A percentile compares a stretch with the other conserved stretches of the same genome.
These are phyloP conservation scores for Carpinus fangiana DNA, from an alignment of 306 rosid genomes.

Conservation along the genomic window DNA sequence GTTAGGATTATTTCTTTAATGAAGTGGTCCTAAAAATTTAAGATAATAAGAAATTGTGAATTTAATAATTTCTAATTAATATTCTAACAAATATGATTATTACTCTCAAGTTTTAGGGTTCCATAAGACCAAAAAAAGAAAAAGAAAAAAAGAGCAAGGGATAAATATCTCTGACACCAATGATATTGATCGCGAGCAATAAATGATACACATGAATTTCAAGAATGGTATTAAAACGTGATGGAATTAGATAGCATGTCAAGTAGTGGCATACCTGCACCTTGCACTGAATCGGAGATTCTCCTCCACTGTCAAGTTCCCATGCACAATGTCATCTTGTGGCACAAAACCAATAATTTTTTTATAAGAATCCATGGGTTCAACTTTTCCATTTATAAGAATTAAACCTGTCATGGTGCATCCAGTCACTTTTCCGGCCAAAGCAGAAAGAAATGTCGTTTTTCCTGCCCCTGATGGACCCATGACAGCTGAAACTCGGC, in stretches of 20 bases:
- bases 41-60: no score
- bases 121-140: not conserved
- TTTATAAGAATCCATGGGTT: constrained; percentile 74
- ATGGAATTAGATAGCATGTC: not conserved
- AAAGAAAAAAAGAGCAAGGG: not conserved
- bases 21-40: no score
- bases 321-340: constrained; percentile 97
- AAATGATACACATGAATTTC: not conserved
- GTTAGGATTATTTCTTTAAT: no score
- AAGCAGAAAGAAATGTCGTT: constrained; percentile 90
- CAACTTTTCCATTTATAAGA: constrained; percentile 77
- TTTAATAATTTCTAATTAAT: no score
- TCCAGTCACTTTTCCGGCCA: constrained; percentile 88
- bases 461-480: constrained; percentile 99
- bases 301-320: constrained; percentile 96
- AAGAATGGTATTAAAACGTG: not conserved
- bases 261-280: constrained; percentile 66
- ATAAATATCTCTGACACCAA: not conserved
- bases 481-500: constrained; percentile 91
- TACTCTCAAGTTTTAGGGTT: not conserved
- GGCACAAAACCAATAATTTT: constrained; percentile 97
- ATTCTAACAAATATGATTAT: not conserved
- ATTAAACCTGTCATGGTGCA: constrained; percentile 72
- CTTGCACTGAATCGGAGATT: constrained; percentile 96
- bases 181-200: not conserved